These are phyloP conservation scores for Silybum marianum DNA, from an alignment of 129 eudicot genomes.

Conservation along the genomic window DNA sequence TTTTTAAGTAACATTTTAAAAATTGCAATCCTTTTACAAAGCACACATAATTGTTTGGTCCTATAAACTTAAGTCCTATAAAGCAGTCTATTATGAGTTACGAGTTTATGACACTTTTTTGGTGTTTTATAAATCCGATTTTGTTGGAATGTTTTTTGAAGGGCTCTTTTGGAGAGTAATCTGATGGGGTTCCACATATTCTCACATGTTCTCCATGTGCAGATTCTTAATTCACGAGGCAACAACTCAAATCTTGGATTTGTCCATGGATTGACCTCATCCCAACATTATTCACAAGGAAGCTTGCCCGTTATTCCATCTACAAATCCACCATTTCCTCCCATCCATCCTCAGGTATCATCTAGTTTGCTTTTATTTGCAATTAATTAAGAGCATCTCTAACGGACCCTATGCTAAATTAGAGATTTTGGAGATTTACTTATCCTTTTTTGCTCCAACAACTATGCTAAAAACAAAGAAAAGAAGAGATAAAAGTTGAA, in stretches of 20 bases:
- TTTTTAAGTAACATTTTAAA: no score
- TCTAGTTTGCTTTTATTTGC: neutral
- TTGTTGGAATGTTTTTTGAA: no score
- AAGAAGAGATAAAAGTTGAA: no score
- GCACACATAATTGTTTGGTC: neutral
- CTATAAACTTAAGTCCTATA: no score
- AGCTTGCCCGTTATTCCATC: conserved; percentile 31
- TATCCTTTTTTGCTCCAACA: no score
- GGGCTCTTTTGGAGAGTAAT: no score
- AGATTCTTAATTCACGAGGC: conserved; percentile 51
- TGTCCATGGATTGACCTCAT: conserved; percentile 44
- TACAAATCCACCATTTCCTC: conserved; percentile 44
- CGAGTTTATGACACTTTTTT: no score
- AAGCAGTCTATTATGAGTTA: no score
- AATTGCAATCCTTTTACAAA: neutral
- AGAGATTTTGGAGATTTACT: no score
- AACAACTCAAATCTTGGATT: conserved; percentile 41
- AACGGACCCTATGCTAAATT: no score
- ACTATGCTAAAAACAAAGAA: no score
- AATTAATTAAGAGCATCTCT: no score
- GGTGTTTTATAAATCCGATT: neutral
- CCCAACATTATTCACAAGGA: conserved; percentile 57
- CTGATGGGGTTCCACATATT: neutral
- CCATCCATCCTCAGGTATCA: conserved; percentile 53
- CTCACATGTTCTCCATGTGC: neutral